Conservation (phyloP, 2,329 filamentous ascomycete genomes). For the Xylaria hypoxylon region DNA sequence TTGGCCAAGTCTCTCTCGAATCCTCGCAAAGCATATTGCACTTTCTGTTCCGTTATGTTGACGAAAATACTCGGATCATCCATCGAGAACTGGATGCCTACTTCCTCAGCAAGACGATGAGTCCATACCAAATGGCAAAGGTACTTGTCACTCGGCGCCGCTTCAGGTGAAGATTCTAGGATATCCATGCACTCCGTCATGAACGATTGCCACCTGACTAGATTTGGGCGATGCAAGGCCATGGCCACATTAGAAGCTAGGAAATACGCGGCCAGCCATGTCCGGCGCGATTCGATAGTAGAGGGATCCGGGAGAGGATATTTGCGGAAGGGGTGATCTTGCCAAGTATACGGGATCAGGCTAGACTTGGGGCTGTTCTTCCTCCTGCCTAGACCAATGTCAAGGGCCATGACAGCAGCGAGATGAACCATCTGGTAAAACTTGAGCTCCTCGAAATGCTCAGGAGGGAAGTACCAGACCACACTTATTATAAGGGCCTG, state of each 20-base stretch:
- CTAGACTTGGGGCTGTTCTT: conserved; percentile 53
- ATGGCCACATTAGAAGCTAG: conserved; percentile 70
- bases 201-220: conserved; percentile 70
- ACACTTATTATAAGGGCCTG: conserved; percentile 80
- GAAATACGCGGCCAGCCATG: conserved; percentile 71
- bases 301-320: conserved; percentile 62
- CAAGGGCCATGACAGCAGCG: conserved; percentile 83
- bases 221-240: conserved; percentile 69
- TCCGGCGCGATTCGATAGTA: conserved; percentile 65
- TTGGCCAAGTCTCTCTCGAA: conserved; percentile 74
- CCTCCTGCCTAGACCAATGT: conserved; percentile 75
- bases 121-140: conserved; percentile 71
- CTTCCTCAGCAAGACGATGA: conserved; percentile 74
- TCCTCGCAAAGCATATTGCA: conserved; percentile 71
- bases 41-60: conserved; percentile 70
- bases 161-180: conserved; percentile 65
- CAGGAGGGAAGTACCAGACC: conserved; percentile 88
- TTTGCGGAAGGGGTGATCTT: conserved; percentile 58
- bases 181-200: conserved; percentile 70
- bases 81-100: conserved; percentile 73
- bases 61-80: conserved; percentile 69
- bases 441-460: conserved; percentile 86
- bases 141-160: conserved; percentile 66
- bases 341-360: conserved; percentile 55
- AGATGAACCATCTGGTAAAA: conserved; percentile 90